A percentile compares a stretch with the other conserved stretches of the same genome.
Conservation (phyloP, 257 asterid genomes). For the Solanum gracilifrons region DNA sequence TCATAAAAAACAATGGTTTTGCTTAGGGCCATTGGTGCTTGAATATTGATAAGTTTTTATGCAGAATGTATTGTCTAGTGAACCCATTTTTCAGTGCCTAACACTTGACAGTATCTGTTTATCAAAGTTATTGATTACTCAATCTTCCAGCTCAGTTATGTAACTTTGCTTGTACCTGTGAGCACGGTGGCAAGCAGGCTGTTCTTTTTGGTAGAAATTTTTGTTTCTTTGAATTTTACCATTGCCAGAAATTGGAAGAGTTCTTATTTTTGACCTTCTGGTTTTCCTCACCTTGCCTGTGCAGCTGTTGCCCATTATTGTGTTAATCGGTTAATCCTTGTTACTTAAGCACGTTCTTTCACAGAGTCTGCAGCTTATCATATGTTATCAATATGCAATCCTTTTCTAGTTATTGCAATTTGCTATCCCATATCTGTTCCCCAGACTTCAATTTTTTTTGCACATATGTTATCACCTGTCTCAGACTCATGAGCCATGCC, state of each 20-base stretch:
- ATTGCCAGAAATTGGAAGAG: background rate
- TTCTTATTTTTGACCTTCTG: background rate
- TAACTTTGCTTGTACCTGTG: background rate
- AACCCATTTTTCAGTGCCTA: background rate
- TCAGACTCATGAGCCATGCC: background rate
- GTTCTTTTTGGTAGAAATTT: background rate
- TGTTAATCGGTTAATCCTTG: background rate
- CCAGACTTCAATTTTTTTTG: background rate
- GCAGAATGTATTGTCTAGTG: background rate
- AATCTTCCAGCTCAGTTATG: background rate
- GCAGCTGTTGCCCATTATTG: background rate
- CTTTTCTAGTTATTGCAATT: background rate
- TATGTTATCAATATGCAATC: background rate
- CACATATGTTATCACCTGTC: background rate
- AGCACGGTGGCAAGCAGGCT: background rate
- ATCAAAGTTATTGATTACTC: background rate
- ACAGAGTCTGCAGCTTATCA: background rate
- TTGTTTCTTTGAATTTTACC: background rate
- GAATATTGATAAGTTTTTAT: background rate
- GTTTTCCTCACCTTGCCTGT: background rate
- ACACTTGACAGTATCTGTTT: background rate
- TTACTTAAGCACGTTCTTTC: background rate
- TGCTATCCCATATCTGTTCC: background rate
- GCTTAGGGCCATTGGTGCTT: background rate
- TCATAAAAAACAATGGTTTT: background rate